These are phyloP conservation scores for Arabidopsis suecica DNA, from an alignment of 345 rosid genomes.

Conservation along the genomic window DNA sequence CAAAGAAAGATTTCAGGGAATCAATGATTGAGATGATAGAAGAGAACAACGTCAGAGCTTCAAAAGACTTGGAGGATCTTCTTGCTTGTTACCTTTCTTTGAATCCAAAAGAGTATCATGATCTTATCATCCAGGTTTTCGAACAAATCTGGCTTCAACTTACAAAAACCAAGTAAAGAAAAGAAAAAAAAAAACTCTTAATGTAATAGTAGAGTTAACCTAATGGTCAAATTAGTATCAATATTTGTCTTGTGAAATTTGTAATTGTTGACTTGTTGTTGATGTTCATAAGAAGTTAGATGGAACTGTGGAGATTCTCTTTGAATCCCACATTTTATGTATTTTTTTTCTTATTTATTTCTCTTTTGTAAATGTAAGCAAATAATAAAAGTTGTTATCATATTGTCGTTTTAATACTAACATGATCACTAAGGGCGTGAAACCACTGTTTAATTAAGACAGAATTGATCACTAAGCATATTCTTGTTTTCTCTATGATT, in stretches of 20 bases:
- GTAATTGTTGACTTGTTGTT: constrained; percentile 32
- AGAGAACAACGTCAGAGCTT: constrained; percentile 67
- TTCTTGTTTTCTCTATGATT: constrained; percentile 23
- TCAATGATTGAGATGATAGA: constrained; percentile 94
- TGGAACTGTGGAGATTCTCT: constrained; percentile 13
- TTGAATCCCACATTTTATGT: constrained; percentile 13
- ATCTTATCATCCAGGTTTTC: constrained; percentile 71
- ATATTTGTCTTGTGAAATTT: constrained; percentile 17
- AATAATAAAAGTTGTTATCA: constrained; percentile 38
- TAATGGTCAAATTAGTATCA: constrained; percentile 21
- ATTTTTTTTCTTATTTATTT: not conserved
- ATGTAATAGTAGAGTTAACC: constrained; percentile 11
- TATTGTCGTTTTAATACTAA: constrained; percentile 32
- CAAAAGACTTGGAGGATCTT: constrained; percentile 83
- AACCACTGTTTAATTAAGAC: constrained; percentile 5
- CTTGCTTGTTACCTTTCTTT: constrained; percentile 84
- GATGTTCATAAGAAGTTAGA: constrained; percentile 36
- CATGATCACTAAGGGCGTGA: constrained; percentile 37
- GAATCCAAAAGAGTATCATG: constrained; percentile 72
- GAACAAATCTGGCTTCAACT: constrained; percentile 73
- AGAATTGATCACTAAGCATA: constrained; percentile 26
- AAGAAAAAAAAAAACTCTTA: not conserved
- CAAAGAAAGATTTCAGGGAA: constrained; percentile 77
- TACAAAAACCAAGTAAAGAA: constrained; percentile 18
- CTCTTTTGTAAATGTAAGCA: constrained; percentile 24